These are phyloP conservation scores for Forsythia viridissima DNA, from an alignment of 257 asterid species.

Conservation along the genomic window DNA sequence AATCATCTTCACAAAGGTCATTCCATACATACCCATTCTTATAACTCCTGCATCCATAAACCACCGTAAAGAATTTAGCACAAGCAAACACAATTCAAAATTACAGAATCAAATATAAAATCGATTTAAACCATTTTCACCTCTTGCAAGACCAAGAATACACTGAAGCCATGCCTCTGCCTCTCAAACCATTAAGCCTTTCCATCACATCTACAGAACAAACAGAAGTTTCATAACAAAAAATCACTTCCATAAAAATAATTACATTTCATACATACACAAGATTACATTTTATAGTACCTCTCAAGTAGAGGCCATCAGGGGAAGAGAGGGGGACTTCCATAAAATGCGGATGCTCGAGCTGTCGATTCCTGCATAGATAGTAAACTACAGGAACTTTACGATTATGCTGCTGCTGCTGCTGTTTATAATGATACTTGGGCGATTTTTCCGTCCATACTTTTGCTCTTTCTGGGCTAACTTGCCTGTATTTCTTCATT, in stretches of 20 bases:
- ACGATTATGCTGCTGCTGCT: conserved; percentile 30
- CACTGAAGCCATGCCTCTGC: conserved; percentile 90
- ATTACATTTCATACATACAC: not conserved
- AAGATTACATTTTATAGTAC: conserved; percentile 31
- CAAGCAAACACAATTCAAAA: not conserved
- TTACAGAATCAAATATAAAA: not conserved
- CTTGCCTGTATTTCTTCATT: conserved; percentile 59
- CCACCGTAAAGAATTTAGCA: not conserved
- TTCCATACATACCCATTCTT: conserved; percentile 96
- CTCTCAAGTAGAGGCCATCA: conserved; percentile 85
- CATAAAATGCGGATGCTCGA: conserved; percentile 98
- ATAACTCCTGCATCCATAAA: conserved; percentile 63
- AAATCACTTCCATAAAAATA: not conserved
- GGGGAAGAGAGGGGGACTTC: conserved; percentile 84
- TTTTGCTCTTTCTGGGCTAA: conserved; percentile 90
- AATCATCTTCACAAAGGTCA: conserved; percentile 84
- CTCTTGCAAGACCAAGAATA: conserved; percentile 99
- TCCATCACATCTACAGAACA: conserved; percentile 76
- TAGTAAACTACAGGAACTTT: conserved; percentile 82
- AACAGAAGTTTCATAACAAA: conserved; percentile 13
- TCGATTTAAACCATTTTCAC: conserved; percentile 36
- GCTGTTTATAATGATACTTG: conserved; percentile 46
- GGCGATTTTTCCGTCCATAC: conserved; percentile 96
- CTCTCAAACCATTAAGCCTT: conserved; percentile 81
- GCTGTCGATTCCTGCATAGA: conserved; percentile 76